Evolutionary conservation across 2,329 filamentous ascomycete genomes (phyloP), one percentile per base, ranked within the genome.

Genomic region (Pseudopithomyces chartarum): DNA sequence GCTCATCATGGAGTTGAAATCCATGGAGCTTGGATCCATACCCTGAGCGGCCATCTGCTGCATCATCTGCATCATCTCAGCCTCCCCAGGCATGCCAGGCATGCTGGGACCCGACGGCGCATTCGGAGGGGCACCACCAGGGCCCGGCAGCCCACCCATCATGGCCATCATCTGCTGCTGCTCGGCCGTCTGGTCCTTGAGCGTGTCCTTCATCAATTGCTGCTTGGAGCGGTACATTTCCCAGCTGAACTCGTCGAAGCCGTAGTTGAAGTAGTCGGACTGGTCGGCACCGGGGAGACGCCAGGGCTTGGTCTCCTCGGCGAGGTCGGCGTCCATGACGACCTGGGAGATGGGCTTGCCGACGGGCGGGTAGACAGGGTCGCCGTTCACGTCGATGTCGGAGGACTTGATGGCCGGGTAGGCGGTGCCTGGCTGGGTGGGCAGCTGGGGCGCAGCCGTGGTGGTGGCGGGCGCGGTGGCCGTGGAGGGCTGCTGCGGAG

Each of bases 221-320:
- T 98, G 95, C 71, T 96, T 96, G 57, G 92, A 82, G 32, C 93
- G 92, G 75, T 99, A 99, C 52, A 93, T 85, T 6, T 93, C 90
- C 95, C 95, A 99, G 1, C 93, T 97, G 77, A 97, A 98, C 77
- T 98, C 94, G 78, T 98, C 94, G 72, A 98, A 98, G 56, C 94
- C 94, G 77, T 98, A 98, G 81, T 98, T 98, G 85, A 98, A 98
- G 79, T 96, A 98, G 75, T 99, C 95, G 57, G 90, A 95, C 53
- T 97, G 87, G 70, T 99, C 95, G 11, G 94, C 93, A 45, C 95
- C 95, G 0, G 95, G 95, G 62, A 93, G 89, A 43, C 95, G 88
- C 95, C 95, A 99, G 17, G 94, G 93, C 76, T 97, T 98, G 61
- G 93, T 90, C 60, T 85, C 80, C 68, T 92, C 91, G 52, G 82